phyloP scores from a whole-genome alignment of 2,329 filamentous ascomycete species.

The Talaromyces atroroseus region DNA sequence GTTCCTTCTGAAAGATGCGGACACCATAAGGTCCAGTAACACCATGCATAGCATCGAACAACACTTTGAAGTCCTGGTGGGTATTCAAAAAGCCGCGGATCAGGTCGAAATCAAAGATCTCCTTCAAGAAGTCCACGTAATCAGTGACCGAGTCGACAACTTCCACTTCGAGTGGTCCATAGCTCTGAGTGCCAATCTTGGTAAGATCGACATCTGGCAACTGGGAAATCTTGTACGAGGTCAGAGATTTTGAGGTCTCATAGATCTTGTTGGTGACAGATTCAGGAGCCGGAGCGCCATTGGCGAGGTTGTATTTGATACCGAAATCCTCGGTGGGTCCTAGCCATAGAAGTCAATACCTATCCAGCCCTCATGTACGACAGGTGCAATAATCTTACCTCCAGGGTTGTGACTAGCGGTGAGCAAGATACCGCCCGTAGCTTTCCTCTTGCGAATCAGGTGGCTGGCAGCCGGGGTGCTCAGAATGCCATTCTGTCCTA shows the following conservation, averaged over 20 bases:
- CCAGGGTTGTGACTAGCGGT: conserved; percentile 98
- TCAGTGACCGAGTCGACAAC: conserved; percentile 89
- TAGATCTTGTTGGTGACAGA: conserved; percentile 98
- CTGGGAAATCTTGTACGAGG: conserved; percentile 84
- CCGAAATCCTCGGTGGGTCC: conserved; percentile 93
- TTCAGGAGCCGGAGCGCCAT: conserved; percentile 92
- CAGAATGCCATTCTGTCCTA: conserved; percentile 93
- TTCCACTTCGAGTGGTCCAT: conserved; percentile 86
- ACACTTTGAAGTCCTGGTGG: conserved; percentile 89
- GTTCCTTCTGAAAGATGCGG: conserved; percentile 90
- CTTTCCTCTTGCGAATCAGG: conserved; percentile 88
- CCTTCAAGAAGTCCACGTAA: conserved; percentile 92
- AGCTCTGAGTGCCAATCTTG: conserved; percentile 75
- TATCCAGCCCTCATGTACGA: background rate
- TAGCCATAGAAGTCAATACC: conserved; percentile 30
- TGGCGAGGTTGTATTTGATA: conserved; percentile 99
- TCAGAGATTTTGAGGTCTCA: conserved; percentile 81
- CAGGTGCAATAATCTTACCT: conserved; percentile 56
- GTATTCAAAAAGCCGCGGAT: conserved; percentile 89
- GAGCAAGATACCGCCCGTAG: conserved; percentile 91
- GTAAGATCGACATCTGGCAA: conserved; percentile 81
- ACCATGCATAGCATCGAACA: conserved; percentile 91
- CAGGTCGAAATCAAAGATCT: conserved; percentile 95
- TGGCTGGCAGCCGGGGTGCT: conserved; percentile 95
- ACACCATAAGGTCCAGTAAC: conserved; percentile 94